phyloP scores from a whole-genome alignment of 306 rosid species.

The Trichosanthes cucumerina region DNA sequence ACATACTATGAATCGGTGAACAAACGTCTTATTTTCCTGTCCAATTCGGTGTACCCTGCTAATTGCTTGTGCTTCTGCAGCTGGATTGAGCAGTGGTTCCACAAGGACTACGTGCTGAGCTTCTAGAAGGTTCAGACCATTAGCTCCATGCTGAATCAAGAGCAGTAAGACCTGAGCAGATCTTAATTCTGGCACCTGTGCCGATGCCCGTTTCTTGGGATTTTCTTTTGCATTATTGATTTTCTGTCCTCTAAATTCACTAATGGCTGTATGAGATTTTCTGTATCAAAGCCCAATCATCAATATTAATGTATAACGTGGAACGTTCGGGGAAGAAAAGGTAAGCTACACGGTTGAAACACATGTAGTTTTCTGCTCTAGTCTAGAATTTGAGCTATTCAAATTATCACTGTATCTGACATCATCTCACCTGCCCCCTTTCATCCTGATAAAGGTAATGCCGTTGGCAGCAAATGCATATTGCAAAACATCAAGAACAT shows the following conservation, averaged over 20 bases:
- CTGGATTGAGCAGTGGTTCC: conserved; percentile 93
- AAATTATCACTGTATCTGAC: neutral
- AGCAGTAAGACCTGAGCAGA: conserved; percentile 67
- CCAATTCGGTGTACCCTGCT: conserved; percentile 93
- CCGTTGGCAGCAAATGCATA: conserved; percentile 66
- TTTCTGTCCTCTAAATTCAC: conserved; percentile 66
- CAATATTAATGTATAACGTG: neutral
- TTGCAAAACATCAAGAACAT: conserved; percentile 88
- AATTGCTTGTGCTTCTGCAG: conserved; percentile 93
- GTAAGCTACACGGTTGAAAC: neutral
- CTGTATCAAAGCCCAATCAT: conserved; percentile 34
- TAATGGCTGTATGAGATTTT: conserved; percentile 70
- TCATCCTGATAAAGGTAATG: conserved; percentile 65
- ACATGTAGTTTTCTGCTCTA: neutral
- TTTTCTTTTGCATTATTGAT: conserved; percentile 25
- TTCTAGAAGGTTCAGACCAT: conserved; percentile 89
- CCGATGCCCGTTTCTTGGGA: conserved; percentile 5
- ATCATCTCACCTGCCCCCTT: conserved; percentile 81
- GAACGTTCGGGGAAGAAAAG: neutral
- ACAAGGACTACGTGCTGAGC: conserved; percentile 89
- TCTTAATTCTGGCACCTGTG: conserved; percentile 25
- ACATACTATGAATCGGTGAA: conserved; percentile 84
- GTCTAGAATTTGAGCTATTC: neutral
- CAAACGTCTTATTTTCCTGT: conserved; percentile 55
- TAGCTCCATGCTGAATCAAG: conserved; percentile 89